Conservation (phyloP, 2,329 filamentous ascomycete genomes). For the Arthrobotrys sphaeroides region DNA sequence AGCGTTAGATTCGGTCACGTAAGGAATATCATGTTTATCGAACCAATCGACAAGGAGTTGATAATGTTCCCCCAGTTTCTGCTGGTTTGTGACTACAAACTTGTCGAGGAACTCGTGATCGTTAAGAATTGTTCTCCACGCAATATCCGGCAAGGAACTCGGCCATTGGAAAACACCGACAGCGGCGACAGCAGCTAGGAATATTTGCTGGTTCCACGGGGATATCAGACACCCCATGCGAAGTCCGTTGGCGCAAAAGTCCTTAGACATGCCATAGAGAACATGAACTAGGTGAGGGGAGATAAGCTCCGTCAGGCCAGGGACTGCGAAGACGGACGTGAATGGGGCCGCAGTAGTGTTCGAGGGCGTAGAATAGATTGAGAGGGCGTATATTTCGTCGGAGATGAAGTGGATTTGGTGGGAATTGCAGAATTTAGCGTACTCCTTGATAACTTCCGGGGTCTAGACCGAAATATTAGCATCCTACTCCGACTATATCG, state of each 20-base stretch:
- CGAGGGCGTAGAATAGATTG: slow-evolving; percentile 64
- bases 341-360: slow-evolving; percentile 61
- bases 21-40: slow-evolving; percentile 63
- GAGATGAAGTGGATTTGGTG: slow-evolving; percentile 67
- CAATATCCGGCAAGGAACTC: slow-evolving; percentile 63
- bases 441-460: slow-evolving; percentile 57
- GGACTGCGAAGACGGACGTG: slow-evolving; percentile 62
- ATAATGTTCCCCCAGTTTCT: slow-evolving; percentile 62
- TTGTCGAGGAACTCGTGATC: slow-evolving; percentile 63
- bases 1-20: slow-evolving; percentile 65
- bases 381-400: slow-evolving; percentile 70
- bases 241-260: slow-evolving; percentile 69
- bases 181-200: slow-evolving; percentile 60
- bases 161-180: slow-evolving; percentile 65
- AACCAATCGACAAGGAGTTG: slow-evolving; percentile 61
- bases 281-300: slow-evolving; percentile 65
- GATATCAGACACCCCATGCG: slow-evolving; percentile 67
- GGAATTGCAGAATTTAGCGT: slow-evolving; percentile 65
- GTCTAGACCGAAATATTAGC: slow-evolving; percentile 39
- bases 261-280: slow-evolving; percentile 65
- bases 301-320: slow-evolving; percentile 63
- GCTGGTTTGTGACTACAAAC: slow-evolving; percentile 64
- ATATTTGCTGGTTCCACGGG: slow-evolving; percentile 63
- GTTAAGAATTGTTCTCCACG: slow-evolving; percentile 63
- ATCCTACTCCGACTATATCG: not conserved